A percentile compares a stretch with the other conserved stretches of the same genome.
Conservation (phyloP, 768 basidiomycete genomes). For the Ephemerocybe angulata region DNA sequence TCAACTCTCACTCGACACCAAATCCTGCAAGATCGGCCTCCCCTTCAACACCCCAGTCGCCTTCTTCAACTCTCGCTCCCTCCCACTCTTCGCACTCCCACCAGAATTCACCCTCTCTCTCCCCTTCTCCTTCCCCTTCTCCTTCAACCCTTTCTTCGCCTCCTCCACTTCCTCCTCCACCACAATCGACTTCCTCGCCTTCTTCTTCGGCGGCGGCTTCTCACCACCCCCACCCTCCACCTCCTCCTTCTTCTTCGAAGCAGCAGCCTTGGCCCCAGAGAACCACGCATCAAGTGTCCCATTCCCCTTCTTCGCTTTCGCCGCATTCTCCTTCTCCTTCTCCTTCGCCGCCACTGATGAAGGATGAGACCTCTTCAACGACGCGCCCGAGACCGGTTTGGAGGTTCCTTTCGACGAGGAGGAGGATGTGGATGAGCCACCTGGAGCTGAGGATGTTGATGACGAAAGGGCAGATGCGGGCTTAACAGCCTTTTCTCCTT, state of each 20-base stretch:
- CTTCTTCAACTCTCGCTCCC: slow-evolving; percentile 24
- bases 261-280: not conserved
- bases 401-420: not conserved
- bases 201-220: slow-evolving; percentile 15
- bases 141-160: slow-evolving; percentile 11
- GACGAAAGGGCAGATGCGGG: not conserved
- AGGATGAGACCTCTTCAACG: not conserved
- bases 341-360: not conserved
- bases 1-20: slow-evolving; percentile 28
- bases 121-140: slow-evolving; percentile 8
- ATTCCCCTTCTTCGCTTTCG: not conserved
- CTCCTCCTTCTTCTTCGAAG: not conserved
- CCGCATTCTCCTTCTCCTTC: slow-evolving; percentile 1
- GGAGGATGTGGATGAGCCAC: not conserved
- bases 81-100: too few relatives aligned
- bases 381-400: not conserved
- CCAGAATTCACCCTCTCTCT: slow-evolving; percentile 31
- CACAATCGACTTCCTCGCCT: not conserved
- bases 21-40: slow-evolving; percentile 58
- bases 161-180: slow-evolving; percentile 1
- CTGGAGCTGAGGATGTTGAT: not conserved
- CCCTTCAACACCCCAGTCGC: slow-evolving; percentile 48
- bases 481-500: not conserved
- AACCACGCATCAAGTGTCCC: not conserved
- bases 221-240: not conserved